A percentile compares a stretch with the other conserved stretches of the same genome.
Conservation (phyloP, 2,329 filamentous ascomycete genomes). For the Colletotrichum sp. region DNA sequence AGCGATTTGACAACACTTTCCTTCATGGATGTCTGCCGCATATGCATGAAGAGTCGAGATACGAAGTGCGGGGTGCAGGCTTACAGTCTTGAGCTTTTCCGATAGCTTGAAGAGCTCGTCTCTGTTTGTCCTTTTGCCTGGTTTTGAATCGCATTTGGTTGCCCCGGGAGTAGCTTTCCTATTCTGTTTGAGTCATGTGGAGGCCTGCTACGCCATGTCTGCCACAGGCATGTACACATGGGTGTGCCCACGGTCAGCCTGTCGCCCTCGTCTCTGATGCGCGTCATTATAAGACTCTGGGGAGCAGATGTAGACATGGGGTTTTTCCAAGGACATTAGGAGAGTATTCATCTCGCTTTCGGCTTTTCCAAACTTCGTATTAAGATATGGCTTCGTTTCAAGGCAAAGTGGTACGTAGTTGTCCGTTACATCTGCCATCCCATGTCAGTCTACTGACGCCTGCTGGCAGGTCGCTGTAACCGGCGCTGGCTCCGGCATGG, state of each 20-base stretch:
- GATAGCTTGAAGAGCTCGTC: neutral
- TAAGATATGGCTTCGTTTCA: neutral
- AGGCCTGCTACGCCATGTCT: neutral
- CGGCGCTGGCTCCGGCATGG: conserved; percentile 54
- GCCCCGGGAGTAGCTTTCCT: neutral
- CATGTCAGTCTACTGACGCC: neutral
- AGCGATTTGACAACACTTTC: neutral
- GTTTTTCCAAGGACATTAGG: neutral
- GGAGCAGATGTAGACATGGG: neutral
- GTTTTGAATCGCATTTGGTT: neutral
- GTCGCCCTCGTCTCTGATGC: neutral
- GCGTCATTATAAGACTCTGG: neutral
- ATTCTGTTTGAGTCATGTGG: neutral
- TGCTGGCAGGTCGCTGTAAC: conserved; percentile 45
- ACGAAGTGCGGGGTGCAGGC: neutral
- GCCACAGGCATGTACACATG: neutral
- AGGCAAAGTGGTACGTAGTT: neutral
- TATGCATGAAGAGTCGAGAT: neutral
- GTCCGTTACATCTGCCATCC: neutral
- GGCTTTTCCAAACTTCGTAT: neutral
- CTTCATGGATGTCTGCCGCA: neutral
- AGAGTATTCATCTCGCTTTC: neutral
- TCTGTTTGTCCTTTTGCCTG: neutral
- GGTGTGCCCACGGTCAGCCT: neutral
- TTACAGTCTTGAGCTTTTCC: neutral